Conservation (phyloP, 148 eudicot species). For the Rheum nobile region DNA sequence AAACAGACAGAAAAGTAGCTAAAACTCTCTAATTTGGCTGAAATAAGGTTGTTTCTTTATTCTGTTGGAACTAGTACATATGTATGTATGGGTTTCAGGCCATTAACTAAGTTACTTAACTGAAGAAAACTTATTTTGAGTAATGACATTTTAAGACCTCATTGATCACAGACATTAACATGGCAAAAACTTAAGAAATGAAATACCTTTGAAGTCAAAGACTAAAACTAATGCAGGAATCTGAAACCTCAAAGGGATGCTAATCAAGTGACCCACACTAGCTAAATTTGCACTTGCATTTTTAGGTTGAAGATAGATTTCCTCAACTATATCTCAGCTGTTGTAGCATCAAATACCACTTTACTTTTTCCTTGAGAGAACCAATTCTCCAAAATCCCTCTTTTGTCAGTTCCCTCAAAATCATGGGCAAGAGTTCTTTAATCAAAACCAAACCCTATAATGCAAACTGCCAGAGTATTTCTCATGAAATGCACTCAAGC, state of each 20-base stretch:
- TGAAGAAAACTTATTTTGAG: background rate
- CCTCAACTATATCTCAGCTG: too few relatives aligned
- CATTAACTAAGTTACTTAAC: background rate
- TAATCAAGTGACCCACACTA: too few relatives aligned
- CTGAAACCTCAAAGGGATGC: background rate
- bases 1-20: background rate
- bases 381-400: background rate
- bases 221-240: background rate
- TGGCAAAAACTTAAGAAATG: background rate
- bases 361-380: too few relatives aligned
- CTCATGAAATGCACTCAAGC: background rate
- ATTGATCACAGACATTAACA: background rate
- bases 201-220: background rate
- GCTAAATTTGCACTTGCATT: too few relatives aligned
- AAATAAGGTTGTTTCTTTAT: background rate
- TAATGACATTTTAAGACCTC: background rate
- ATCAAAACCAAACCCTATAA: background rate
- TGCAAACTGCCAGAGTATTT: background rate
- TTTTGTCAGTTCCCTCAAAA: background rate
- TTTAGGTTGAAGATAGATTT: too few relatives aligned
- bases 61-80: background rate
- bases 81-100: background rate
- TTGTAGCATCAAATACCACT: background rate
- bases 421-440: background rate
- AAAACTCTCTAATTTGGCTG: background rate